Base-by-base conservation (phyloP, 2,329 filamentous ascomycete genomes). In the Aotearoamyces nothofagi region DNA sequence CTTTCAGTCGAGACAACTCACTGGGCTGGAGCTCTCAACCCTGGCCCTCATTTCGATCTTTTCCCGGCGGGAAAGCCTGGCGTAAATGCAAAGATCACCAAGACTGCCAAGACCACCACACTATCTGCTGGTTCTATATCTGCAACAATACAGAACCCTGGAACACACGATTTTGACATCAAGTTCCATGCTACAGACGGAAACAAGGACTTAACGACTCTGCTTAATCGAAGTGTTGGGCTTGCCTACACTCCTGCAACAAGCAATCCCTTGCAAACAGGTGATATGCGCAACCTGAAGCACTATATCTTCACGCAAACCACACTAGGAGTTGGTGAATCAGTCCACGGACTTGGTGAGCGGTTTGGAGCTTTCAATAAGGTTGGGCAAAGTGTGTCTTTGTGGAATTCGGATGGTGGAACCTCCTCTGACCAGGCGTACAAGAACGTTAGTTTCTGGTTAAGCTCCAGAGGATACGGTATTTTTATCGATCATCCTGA, bases 301-400 rank as follows among this genome's bases (percentile, higher is more conserved):
- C 66, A 69, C 44, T 66, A 67, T 47, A 60, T 69, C 39, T 68
- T 69, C 42, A 61, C 63, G 16, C 64, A 69, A 45, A 68, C 63
- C 1, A 60, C 56, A 4, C 53, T 70, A 2, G 52, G 55, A 3
- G 63, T 69, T 1, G 66, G 66, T 15, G 79, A 84, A 50, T 69
- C 71, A 1, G 63, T 84, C 9, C 77, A 81, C 48, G 78, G 79
- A 0, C 61, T 84, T 4, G 79, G 78, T 2, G 78, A 84, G 52
- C 62, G 79, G 9, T 86, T 84, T 45, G 78, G 78, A 0, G 68
- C 75, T 5, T 79, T 78, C 52, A 77, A 79, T 48, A 83, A 80
- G 49, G 70, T 82, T 23, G 78, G 78, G 9, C 78, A 84, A 49
- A 60, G 63, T 9, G 55, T 84, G 6, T 59, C 67, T 32, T 61